Percentiles rank a stretch among this genome's conserved stretches.
Evolutionary conservation across 2,329 filamentous ascomycete genomes (phyloP).

Genomic region (Rutstroemia sp.): DNA sequence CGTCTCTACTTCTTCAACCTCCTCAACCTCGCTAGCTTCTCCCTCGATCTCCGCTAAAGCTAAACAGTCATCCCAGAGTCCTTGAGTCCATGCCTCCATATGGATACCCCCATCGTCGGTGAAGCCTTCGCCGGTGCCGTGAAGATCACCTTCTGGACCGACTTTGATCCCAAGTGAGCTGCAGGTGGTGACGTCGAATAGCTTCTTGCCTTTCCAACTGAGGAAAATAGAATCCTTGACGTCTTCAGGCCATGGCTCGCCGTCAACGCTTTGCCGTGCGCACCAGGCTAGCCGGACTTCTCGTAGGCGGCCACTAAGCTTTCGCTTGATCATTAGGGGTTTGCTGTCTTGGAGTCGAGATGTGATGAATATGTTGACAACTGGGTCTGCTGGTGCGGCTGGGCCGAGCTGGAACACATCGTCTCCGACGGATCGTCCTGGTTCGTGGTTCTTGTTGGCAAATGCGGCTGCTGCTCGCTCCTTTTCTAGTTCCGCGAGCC

Average conservation of each 20-base stretch:
- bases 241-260: constrained; percentile 31
- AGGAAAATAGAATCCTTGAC: constrained; percentile 56
- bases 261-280: constrained; percentile 46
- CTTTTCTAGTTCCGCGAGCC: constrained; percentile 14
- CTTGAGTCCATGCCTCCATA: constrained; percentile 69
- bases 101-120: constrained; percentile 52
- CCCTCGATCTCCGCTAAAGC: constrained; percentile 8
- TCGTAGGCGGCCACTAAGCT: constrained; percentile 59
- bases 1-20: constrained; percentile 19
- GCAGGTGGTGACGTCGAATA: constrained; percentile 73
- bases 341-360: constrained; percentile 56
- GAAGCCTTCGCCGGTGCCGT: constrained; percentile 35
- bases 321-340: constrained; percentile 56
- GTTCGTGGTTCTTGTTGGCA: constrained; percentile 11
- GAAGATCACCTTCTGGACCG: constrained; percentile 29
- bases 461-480: constrained; percentile 10
- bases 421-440: neutral
- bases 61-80: constrained; percentile 41
- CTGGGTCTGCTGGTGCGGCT: constrained; percentile 32
- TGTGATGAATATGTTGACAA: constrained; percentile 59
- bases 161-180: constrained; percentile 55
- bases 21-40: constrained; percentile 17
- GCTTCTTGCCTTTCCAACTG: constrained; percentile 65
- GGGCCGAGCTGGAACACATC: constrained; percentile 14
- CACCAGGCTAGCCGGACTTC: constrained; percentile 66